These are phyloP conservation scores for Linnemannia exigua DNA, from an alignment of 192 early-diverging fungal species.

Conservation along the genomic window DNA sequence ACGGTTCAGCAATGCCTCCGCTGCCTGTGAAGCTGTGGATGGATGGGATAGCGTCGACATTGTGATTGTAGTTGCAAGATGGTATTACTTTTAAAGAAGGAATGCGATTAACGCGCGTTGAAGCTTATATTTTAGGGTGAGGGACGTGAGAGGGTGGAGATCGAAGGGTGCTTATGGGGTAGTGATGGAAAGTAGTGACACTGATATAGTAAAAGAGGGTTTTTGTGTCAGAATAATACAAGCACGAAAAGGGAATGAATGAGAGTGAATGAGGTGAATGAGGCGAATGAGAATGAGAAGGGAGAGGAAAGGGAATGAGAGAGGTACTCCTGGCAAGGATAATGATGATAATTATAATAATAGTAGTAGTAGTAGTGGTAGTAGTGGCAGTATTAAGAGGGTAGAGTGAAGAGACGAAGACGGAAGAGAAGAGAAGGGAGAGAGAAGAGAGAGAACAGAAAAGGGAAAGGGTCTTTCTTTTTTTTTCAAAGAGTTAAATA, in stretches of 20 bases:
- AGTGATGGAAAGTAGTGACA: not conserved
- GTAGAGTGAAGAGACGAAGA: not conserved
- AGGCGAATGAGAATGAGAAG: no score
- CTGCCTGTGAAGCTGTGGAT: slow-evolving; percentile 23
- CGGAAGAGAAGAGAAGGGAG: not conserved
- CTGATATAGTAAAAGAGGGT: not conserved
- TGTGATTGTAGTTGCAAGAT: not conserved
- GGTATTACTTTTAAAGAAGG: not conserved
- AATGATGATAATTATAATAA: no score
- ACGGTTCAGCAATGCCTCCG: slow-evolving; percentile 37
- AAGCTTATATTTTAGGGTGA: not conserved
- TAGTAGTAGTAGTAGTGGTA: no score
- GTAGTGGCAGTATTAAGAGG: not conserved
- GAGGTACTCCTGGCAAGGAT: not conserved
- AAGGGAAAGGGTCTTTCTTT: not conserved
- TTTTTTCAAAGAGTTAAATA: not conserved
- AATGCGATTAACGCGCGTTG: not conserved
- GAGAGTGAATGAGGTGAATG: not conserved
- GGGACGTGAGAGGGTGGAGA: not conserved
- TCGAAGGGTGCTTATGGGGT: not conserved
- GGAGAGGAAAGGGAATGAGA: not conserved
- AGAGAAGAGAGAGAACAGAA: not conserved
- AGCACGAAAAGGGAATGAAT: not conserved
- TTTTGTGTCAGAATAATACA: not conserved
- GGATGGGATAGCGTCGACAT: slow-evolving; percentile 21